Evolutionary conservation across 768 basidiomycete genomes (phyloP).

Genomic region (Mycena olivaceomarginata): DNA sequence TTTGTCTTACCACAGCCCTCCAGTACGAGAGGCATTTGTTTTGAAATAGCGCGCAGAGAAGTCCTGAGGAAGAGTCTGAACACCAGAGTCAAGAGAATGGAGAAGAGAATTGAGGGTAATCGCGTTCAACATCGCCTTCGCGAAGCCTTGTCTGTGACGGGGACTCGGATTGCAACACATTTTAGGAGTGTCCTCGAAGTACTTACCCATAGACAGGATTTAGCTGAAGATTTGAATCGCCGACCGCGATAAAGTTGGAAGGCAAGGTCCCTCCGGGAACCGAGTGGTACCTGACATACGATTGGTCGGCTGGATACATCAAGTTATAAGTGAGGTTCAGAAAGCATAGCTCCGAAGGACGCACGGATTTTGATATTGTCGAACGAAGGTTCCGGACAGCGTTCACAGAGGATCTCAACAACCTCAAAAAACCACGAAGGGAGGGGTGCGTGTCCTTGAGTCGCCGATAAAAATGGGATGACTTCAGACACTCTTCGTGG

Average conservation of each 20-base stretch:
- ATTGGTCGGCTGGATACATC: conserved; percentile 10
- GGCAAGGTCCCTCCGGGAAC: not conserved
- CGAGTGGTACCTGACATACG: not conserved
- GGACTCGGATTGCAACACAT: not conserved
- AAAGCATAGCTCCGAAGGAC: not conserved
- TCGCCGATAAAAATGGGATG: conserved; percentile 9
- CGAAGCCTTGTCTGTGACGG: conserved; percentile 45
- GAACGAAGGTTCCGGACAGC: not conserved
- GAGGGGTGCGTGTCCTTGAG: conserved; percentile 16
- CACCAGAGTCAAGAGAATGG: not conserved
- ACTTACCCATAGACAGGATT: conserved; percentile 44
- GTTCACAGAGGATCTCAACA: conserved; percentile 20
- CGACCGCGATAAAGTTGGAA: not conserved
- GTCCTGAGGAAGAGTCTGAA: conserved; percentile 4
- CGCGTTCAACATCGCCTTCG: conserved; percentile 46
- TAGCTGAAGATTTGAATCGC: not conserved
- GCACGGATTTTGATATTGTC: conserved; percentile 31
- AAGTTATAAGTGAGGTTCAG: conserved; percentile 18
- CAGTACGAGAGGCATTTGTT: conserved; percentile 14
- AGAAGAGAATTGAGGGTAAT: conserved; percentile 39
- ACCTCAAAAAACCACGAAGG: conserved; percentile 28
- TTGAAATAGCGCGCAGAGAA: conserved; percentile 36
- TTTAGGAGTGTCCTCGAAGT: not conserved
- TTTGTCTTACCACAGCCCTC: conserved; percentile 38
- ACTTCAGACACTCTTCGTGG: conserved; percentile 12